Conservation (phyloP, 306 rosid genomes). For the Glycyrrhiza uralensis region DNA sequence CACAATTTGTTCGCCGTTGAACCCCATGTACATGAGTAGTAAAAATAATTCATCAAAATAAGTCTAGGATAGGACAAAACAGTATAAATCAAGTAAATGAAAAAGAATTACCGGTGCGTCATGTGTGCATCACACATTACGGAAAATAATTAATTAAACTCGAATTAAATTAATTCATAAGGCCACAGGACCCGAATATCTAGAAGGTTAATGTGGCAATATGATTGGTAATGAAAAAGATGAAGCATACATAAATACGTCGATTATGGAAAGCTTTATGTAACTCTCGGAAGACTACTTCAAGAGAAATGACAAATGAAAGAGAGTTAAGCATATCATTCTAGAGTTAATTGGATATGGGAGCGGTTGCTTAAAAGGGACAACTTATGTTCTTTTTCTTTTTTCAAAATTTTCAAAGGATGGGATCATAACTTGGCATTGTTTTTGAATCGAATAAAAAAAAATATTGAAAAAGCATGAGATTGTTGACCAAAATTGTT, state of each 20-base stretch:
- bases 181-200: not conserved
- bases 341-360: constrained; percentile 31
- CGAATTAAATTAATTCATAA: constrained; percentile 11
- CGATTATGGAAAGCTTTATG: constrained; percentile 34
- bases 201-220: constrained; percentile 20
- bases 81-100: not conserved
- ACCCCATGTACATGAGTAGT: not conserved
- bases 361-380: constrained; percentile 53
- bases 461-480: constrained; percentile 41
- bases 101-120: constrained; percentile 17
- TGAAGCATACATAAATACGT: not conserved
- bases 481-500: constrained; percentile 54
- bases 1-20: not conserved
- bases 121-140: constrained; percentile 6
- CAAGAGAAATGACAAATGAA: constrained; percentile 21
- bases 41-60: not conserved
- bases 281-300: constrained; percentile 1
- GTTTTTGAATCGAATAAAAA: not conserved
- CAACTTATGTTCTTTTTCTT: constrained; percentile 13
- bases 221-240: constrained; percentile 34
- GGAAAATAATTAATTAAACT: not conserved
- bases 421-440: constrained; percentile 30
- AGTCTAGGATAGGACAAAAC: not conserved
- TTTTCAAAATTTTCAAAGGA: not conserved
- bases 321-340: not conserved